Evolutionary conservation across 2,329 filamentous ascomycete genomes (phyloP), one percentile per base, ranked within the genome.

Genomic region (Penicillium glabrum): DNA sequence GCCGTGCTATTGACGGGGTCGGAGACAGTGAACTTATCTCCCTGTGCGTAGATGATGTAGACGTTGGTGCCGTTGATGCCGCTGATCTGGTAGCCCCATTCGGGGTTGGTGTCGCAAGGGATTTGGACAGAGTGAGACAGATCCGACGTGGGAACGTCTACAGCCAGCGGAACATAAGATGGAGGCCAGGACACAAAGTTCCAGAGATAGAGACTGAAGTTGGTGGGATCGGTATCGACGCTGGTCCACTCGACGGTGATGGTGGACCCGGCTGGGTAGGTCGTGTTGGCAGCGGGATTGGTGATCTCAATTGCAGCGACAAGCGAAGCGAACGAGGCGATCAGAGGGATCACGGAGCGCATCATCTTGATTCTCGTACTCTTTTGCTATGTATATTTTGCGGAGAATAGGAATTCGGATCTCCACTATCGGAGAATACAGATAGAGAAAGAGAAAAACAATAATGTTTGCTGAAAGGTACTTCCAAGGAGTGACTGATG

Each of bases 141-240:
- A 44, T 69, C 64, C 19, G 64, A 55, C 13, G 73, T 73, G 31
- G 71, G 68, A 31, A 78, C 64, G 58, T 74, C 62, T 29, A 66
- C 56, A n/a, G 72, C 74, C 54, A 78, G 57, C 7, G 71, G 66
- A 35, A 70, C 67, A 61, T 77, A 78, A 58, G 65, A 72, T 23
- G 76, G 76, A 39, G 76, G 76, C 72, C 73, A 79, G 65, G 76
- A 72, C 60, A 77, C 72, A 63, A 79, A 79, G 73, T 79, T 78
- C 69, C 76, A 75, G 52, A 79, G 72, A 60, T 73, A 78, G 60
- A 79, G 63, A 66, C 73, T 75, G 69, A 79, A 73, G 39, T 52
- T 57, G 33, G 66, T 59, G 19, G 76, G 73, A 61, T 79, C 76
- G 13, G 75, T 78, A 60, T 78, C 74, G 54, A 78, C 76, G 23